phyloP scores from a whole-genome alignment of 2,329 filamentous ascomycete species.

The Phialemoniopsis sp. region DNA sequence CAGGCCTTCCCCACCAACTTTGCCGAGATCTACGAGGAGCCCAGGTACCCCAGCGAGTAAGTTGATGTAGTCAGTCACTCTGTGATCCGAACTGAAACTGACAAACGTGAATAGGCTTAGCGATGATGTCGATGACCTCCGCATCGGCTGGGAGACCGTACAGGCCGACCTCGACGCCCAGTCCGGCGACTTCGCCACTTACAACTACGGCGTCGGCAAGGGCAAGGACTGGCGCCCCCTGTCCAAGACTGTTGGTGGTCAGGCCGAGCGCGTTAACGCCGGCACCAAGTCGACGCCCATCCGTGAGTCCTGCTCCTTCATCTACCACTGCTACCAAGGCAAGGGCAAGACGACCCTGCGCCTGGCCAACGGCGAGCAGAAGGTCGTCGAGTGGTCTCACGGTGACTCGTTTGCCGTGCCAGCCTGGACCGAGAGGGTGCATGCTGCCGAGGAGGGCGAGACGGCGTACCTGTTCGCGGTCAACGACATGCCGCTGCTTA shows the following conservation, averaged over 20 bases:
- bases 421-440: constrained; percentile 44
- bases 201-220: constrained; percentile 27
- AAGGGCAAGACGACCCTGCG: constrained; percentile 35
- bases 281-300: constrained; percentile 20
- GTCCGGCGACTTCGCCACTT: constrained; percentile 19
- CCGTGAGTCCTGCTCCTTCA: constrained; percentile 42
- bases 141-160: constrained; percentile 27
- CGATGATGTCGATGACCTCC: too few species aligned
- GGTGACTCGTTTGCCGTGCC: constrained; percentile 51
- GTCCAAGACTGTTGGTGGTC: constrained; percentile 38
- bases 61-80: too few species aligned
- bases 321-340: constrained; percentile 50
- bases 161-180: constrained; percentile 28
- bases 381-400: constrained; percentile 35
- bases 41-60: constrained; percentile 24
- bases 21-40: constrained; percentile 38
- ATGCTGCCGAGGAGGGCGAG: constrained; percentile 26
- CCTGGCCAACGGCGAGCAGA: constrained; percentile 18
- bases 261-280: constrained; percentile 40
- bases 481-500: constrained; percentile 27
- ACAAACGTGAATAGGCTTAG: too few species aligned
- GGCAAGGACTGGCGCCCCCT: constrained; percentile 11
- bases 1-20: constrained; percentile 48
- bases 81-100: too few species aligned
- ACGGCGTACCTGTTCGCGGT: constrained; percentile 26